Evolutionary conservation across 2,329 filamentous ascomycete genomes (phyloP), one percentile per base, ranked within the genome.

Genomic region (Cladosporium sp.): DNA sequence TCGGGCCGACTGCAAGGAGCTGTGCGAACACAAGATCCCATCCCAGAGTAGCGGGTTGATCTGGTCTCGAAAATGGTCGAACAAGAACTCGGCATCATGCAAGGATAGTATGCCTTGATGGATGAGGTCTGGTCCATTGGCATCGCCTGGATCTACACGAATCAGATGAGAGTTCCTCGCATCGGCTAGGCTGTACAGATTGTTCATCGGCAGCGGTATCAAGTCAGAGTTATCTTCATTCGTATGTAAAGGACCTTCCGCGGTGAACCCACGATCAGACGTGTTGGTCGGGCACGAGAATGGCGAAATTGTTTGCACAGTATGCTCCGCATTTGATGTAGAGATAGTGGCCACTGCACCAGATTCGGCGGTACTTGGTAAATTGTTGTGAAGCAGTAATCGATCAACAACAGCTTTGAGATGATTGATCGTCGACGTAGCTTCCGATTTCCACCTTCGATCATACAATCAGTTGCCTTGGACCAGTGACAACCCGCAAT

Each of bases 21-120:
- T 15, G 45, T 48, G 45, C 2, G 45, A 48, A 22, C 45, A 48
- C 7, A 48, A 17, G 19, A 48, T 48, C 7, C 45, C 45, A 15
- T 48, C 45, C 45, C 45, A 48, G n/a, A 48, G 45, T 19, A 48
- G 45, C 25, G 45, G 45, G 15, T 48, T 48, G 45, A 48, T 48
- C 20, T 48, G 45, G 17, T 48, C 45, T 13, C 45, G 28, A 10
- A 48, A 48, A 48, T 48, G 25, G 2, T 25, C 28, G 19, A 48
- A 48, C 6, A 48, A 25, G 19, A 35, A 35, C 2, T 48, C 28
- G 9, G 45, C 45, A 10, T 48, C 45, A n/a, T 13, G n/a, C 13
- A 48, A 5, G 19, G 45, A 48, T 20, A 48, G 24, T 6, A 35
- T 15, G 45, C 45, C 45, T 35, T 48, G 45, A 15, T 48, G 15